Evolutionary conservation across 225 moss, liverwort and hornwort genomes (phyloP).

Genomic region (Marchantia paleacea): DNA sequence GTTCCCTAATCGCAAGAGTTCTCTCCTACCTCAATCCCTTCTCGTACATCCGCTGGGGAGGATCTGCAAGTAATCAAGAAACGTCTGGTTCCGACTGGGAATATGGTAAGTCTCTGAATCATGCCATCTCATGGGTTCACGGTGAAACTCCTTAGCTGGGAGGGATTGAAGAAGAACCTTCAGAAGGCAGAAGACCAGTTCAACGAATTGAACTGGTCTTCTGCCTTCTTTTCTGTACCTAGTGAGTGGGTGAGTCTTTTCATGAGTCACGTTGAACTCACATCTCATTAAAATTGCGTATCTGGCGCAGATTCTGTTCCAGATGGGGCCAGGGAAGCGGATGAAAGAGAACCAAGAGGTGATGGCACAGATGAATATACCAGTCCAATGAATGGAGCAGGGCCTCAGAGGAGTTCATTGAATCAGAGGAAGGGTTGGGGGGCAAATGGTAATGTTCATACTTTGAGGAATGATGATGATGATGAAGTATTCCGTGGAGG

Average conservation of each 20-base stretch:
- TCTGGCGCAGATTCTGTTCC: constrained; percentile 6
- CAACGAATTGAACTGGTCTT: no score
- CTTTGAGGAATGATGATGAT: constrained; percentile 43
- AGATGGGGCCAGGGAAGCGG: constrained; percentile 1
- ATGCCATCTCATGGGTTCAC: no score
- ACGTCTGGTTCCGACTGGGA: neutral
- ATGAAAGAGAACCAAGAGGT: constrained; percentile 3
- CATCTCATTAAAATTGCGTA: neutral
- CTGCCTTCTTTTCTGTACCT: no score
- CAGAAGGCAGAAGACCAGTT: no score
- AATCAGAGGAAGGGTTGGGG: constrained; percentile 57
- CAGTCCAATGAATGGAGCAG: constrained; percentile 38
- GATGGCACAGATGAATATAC: constrained; percentile 29
- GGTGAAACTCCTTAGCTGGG: no score
- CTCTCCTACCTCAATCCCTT: constrained; percentile 64
- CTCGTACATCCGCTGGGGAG: constrained; percentile 42
- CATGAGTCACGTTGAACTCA: neutral
- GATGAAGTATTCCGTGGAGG: constrained; percentile 45
- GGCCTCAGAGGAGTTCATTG: constrained; percentile 41
- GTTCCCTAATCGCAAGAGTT: constrained; percentile 51
- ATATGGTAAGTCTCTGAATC: neutral
- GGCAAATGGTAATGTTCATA: constrained; percentile 55
- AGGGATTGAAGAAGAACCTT: no score
- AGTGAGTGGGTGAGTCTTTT: neutral
- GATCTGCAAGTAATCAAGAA: constrained; percentile 30